Conservation (phyloP, 1,284 basidiomycete genomes). For the Boletellus dicymbophilus region DNA sequence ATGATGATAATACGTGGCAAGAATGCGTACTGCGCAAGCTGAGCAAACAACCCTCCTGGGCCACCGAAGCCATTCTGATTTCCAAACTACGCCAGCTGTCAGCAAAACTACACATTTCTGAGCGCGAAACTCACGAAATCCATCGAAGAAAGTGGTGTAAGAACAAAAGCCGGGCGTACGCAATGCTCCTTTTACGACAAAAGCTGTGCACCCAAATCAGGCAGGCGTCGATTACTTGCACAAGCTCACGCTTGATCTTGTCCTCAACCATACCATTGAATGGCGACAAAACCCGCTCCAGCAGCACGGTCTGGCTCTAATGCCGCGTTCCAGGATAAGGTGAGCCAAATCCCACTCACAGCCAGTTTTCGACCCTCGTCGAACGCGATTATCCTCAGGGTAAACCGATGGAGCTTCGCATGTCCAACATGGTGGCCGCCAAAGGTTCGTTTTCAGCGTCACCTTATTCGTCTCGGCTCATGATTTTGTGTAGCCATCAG, state of each 20-base stretch:
- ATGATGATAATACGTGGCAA: constrained; percentile 7
- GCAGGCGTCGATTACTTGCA: constrained; percentile 22
- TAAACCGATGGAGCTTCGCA: constrained; percentile 91
- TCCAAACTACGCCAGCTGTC: constrained; percentile 44
- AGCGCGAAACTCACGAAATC: constrained; percentile 53
- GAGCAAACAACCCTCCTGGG: constrained; percentile 53
- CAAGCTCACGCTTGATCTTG: constrained; percentile 12
- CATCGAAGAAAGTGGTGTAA: constrained; percentile 42
- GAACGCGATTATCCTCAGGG: constrained; percentile 59
- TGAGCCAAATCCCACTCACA: constrained; percentile 25
- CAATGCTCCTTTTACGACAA: constrained; percentile 32
- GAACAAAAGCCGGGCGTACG: constrained; percentile 28
- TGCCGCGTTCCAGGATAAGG: constrained; percentile 85
- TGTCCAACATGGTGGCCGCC: constrained; percentile 96
- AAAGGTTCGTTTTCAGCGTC: constrained; percentile 64
- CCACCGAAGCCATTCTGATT: constrained; percentile 53
- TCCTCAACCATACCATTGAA: constrained; percentile 22
- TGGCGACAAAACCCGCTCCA: constrained; percentile 41
- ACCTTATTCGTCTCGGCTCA: constrained; percentile 7
- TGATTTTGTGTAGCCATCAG: constrained; percentile 75
- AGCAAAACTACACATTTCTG: constrained; percentile 8
- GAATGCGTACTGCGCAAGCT: constrained; percentile 54
- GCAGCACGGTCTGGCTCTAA: constrained; percentile 54
- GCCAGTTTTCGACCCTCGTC: constrained; percentile 7
- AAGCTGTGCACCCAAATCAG: constrained; percentile 27